phyloP scores from a whole-genome alignment of 352 stramenopile species.

The Phytophthora ohioensis region DNA sequence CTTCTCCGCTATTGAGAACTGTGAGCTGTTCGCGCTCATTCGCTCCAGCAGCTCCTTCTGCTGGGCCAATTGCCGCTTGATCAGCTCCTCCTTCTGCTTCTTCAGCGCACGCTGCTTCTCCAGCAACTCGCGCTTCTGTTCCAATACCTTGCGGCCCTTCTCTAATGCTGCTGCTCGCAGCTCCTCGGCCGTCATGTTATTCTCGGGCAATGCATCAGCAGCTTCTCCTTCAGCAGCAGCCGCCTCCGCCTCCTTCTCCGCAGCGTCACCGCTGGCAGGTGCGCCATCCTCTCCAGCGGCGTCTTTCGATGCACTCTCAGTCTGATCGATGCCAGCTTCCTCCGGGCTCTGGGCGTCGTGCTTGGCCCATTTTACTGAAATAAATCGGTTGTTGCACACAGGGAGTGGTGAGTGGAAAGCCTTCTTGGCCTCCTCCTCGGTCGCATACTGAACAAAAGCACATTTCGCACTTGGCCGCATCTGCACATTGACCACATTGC shows the following conservation, averaged over 20 bases:
- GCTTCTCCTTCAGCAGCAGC: slow-evolving; percentile 27
- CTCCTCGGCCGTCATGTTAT: slow-evolving; percentile 79
- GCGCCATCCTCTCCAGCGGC: slow-evolving; percentile 30
- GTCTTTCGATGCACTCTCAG: slow-evolving; percentile 44
- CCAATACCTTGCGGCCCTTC: slow-evolving; percentile 81
- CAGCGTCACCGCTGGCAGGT: slow-evolving; percentile 5
- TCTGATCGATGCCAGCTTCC: slow-evolving; percentile 54
- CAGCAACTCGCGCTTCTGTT: slow-evolving; percentile 88
- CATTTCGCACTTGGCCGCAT: slow-evolving; percentile 85
- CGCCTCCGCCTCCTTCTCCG: slow-evolving; percentile 29
- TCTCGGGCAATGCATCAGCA: slow-evolving; percentile 39
- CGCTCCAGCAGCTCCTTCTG: slow-evolving; percentile 85
- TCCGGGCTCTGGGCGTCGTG: slow-evolving; percentile 79
- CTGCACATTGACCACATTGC: slow-evolving; percentile 90
- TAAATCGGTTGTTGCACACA: slow-evolving; percentile 92
- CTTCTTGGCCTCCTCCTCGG: slow-evolving; percentile 82
- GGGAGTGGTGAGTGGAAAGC: slow-evolving; percentile 88
- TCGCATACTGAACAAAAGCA: slow-evolving; percentile 90
- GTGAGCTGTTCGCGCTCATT: slow-evolving; percentile 80
- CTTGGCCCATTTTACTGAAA: slow-evolving; percentile 88
- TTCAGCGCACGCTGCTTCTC: slow-evolving; percentile 86
- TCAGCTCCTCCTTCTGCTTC: slow-evolving; percentile 86
- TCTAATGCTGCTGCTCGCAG: slow-evolving; percentile 77
- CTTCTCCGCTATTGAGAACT: slow-evolving; percentile 79
- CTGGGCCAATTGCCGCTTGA: slow-evolving; percentile 84